Base-by-base conservation (phyloP, 805 yeast species). In the Jamesozyma spencerorum region DNA sequence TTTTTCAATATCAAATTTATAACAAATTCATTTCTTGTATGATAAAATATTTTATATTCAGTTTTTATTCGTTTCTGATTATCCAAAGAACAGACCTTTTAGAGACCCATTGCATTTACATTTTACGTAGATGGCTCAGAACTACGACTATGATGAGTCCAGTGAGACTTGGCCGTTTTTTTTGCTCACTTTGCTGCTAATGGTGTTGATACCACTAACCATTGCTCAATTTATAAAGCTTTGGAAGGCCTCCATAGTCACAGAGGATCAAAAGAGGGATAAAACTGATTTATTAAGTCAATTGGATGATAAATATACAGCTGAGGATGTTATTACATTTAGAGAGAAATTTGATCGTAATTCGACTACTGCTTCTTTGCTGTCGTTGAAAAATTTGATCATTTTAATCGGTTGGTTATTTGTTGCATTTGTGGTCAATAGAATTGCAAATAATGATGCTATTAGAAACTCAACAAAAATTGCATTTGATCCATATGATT, bases 161-260 rank as follows among this genome's bases (percentile, higher is more conserved):
- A 79, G 88, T 37, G 92, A 85, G 53, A 85, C 92, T 2, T 87
- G 96, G 95, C 97, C 97, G 31, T 86, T 80, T 59, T 88, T 88
- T 55, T 74, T 82, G 39, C 60, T 84, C 55, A 87, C 96, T 2
- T 64, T 85, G 37, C 63, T 82, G 39, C 66, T 83, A 19, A 74
- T 83, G 44, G 74, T 78, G 15, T 68, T 85, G 44, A 58, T 85
- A 31, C 96, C 96, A 5, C 50, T 72, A 45, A 78, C 86, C 11
- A 42, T 71, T 13, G 34, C 47, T 35, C 62, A 60, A 38, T 18
- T 52, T n/a, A 22, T 22, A 22, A 22, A 22, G 26, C 6, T 22
- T 7, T 22, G 26, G 26, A 22, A 22, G 27, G 35, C 32, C 26
- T 22, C 10, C 26, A 22, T 6, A 22, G 26, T 22, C 26, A 7